phyloP scores from a whole-genome alignment of 2,329 filamentous ascomycete species.

The Blastomyces percursus region DNA sequence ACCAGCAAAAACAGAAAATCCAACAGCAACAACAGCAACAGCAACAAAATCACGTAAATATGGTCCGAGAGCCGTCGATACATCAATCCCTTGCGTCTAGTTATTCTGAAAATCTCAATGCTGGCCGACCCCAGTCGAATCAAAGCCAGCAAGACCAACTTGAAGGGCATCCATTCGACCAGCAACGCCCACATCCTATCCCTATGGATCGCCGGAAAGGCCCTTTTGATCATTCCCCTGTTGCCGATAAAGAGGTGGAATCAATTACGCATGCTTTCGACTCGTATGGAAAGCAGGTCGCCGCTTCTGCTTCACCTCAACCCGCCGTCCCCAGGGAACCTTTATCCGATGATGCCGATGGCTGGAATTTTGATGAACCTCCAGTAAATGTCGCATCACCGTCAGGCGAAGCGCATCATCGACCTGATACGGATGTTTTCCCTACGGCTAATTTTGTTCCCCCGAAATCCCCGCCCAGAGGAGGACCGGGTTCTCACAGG shows the following conservation, averaged over 20 bases:
- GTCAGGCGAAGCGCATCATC: conserved; percentile 39
- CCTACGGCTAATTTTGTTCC: conserved; percentile 66
- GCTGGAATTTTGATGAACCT: conserved; percentile 87
- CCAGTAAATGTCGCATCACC: conserved; percentile 41
- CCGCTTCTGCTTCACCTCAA: conserved; percentile 5
- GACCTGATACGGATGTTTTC: conserved; percentile 81
- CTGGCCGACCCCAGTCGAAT: conserved; percentile 33
- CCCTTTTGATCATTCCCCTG: conserved; percentile 30
- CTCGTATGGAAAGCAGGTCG: conserved; percentile 41
- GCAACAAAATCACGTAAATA: conserved; percentile 30
- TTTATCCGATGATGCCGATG: conserved; percentile 50
- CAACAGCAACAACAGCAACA: conserved; percentile 30
- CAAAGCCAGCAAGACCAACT: conserved; percentile 32
- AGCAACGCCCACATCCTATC: conserved; percentile 41
- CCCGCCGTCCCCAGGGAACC: conserved; percentile 6
- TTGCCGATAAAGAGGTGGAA: conserved; percentile 45
- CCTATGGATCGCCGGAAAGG: conserved; percentile 39
- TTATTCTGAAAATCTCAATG: conserved; percentile 31
- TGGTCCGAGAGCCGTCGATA: conserved; percentile 43
- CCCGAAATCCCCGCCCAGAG: conserved; percentile 66
- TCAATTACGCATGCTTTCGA: conserved; percentile 50
- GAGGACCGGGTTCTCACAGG: conserved; percentile 55
- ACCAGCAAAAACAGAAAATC: conserved; percentile 27
- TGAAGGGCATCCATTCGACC: conserved; percentile 32
- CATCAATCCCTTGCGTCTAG: conserved; percentile 49